Evolutionary conservation across 495 filamentous ascomycete species (phyloP), one percentile per base, ranked within the genome.

Genomic region (Hyaloscypha finlandica): DNA sequence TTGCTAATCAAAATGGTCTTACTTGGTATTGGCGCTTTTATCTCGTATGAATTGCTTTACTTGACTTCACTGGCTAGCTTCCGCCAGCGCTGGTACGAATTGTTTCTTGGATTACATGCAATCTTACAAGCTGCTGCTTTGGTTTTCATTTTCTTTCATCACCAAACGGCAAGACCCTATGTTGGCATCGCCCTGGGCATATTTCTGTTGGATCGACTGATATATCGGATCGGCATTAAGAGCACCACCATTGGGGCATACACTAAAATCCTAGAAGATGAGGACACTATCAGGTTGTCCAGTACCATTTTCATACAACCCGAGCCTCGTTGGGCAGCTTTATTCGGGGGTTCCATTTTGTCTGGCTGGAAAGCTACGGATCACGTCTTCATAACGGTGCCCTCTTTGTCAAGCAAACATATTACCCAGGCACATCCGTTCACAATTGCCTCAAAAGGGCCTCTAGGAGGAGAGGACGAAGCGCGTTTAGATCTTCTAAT

Each of bases 381-480:
- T 57, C 87, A 89, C 70, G 78, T 85, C 59, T 88, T 89, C 71
- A 65, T 89, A 37, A 81, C 82, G 12, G 74, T 89, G 0, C 87
- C 86, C 0, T 72, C 74, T 1, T 74, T 88, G 4, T 78, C 79
- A 2, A 56, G 68, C 31, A 78, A 75, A 67, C 78, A 84, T 73
- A 68, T 77, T 48, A 48, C 85, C 66, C 76, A 87, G 79, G 77
- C 81, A 1, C 87, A 90, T 68, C 87, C 86, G 0, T 89, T 89
- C 68, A 87, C 85, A 4, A 86, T 89, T 61, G 81, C 85, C 39
- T 87, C 86, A 6, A 78, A 80, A 4, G 78, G 80, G 14, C 76
- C 81, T 6, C 33, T 33, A 1, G 20, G 6, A 8, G 65, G 63
- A 20, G 64, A 68, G 16, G 68, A 45, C n/a, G 8, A 63, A 57